Conservation (phyloP, 495 filamentous ascomycete genomes). For the Apiosordaria backusii region DNA sequence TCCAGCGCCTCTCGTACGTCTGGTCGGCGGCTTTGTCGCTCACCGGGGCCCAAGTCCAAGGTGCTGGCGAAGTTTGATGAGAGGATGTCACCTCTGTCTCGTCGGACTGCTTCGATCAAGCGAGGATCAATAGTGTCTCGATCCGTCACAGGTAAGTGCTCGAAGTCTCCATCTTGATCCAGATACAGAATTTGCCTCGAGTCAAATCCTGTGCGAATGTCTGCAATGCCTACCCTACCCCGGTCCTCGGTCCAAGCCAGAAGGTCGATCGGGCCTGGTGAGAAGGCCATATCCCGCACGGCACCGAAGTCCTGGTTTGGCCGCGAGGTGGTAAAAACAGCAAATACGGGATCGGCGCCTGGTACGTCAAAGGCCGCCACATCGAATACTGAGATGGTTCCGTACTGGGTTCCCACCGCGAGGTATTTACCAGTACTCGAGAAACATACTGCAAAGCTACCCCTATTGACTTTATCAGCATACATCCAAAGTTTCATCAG, state of each 20-base stretch:
- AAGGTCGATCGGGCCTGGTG: slow-evolving; percentile 84
- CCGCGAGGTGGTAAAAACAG: slow-evolving; percentile 54
- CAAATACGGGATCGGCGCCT: slow-evolving; percentile 40
- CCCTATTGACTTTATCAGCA: slow-evolving; percentile 32
- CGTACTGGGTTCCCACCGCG: slow-evolving; percentile 57
- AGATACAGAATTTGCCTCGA: slow-evolving; percentile 71
- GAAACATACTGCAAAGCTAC: slow-evolving; percentile 55
- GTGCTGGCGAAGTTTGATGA: slow-evolving; percentile 20
- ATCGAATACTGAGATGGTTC: slow-evolving; percentile 52
- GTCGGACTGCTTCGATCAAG: slow-evolving; percentile 37
- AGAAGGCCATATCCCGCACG: slow-evolving; percentile 86
- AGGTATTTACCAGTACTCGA: slow-evolving; percentile 50
- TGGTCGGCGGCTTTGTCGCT: slow-evolving; percentile 17
- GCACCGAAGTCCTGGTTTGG: slow-evolving; percentile 64
- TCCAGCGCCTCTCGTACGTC: slow-evolving; percentile 26
- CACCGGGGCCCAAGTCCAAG: slow-evolving; percentile 15
- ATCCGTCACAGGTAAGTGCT: slow-evolving; percentile 44
- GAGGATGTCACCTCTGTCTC: slow-evolving; percentile 17
- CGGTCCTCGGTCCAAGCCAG: slow-evolving; percentile 91
- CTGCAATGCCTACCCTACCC: slow-evolving; percentile 77
- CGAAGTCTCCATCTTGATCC: slow-evolving; percentile 56
- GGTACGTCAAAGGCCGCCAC: slow-evolving; percentile 35
- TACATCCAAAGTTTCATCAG: not conserved
- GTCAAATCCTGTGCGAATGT: slow-evolving; percentile 71
- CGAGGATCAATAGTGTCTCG: slow-evolving; percentile 49